Percentiles rank a stretch among this genome's conserved stretches.
phyloP scores from a whole-genome alignment of 2,329 filamentous ascomycete species.

The Colletotrichum caudatum region DNA sequence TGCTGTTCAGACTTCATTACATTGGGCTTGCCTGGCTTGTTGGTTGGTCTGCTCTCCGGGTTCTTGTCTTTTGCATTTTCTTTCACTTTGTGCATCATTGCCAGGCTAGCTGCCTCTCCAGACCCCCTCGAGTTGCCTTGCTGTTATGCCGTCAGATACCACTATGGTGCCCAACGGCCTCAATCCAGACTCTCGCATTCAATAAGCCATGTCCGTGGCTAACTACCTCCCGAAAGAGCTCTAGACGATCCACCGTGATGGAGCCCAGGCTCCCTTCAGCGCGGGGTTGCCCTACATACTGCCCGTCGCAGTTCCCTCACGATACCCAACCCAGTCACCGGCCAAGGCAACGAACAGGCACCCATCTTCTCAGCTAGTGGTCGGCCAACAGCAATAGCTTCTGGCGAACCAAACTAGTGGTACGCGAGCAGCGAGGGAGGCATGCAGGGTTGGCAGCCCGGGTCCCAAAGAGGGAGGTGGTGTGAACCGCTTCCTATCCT shows the following conservation, averaged over 20 bases:
- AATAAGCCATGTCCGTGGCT: background rate
- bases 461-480: conserved; percentile 4
- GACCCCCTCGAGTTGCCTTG: background rate
- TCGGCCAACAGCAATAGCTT: background rate
- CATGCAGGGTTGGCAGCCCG: background rate
- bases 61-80: background rate
- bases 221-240: conserved; percentile 1
- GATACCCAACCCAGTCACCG: conserved; percentile 23
- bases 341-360: conserved; percentile 18
- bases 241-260: conserved; percentile 7
- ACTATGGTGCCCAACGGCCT: background rate
- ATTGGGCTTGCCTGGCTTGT: background rate
- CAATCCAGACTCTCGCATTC: background rate
- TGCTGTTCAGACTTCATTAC: too few relatives aligned
- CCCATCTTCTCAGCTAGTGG: conserved; percentile 13
- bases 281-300: conserved; percentile 21
- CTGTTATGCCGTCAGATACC: background rate
- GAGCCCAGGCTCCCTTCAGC: conserved; percentile 1
- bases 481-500: conserved; percentile 16
- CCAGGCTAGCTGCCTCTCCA: background rate
- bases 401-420: conserved; percentile 6
- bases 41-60: background rate
- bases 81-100: background rate
- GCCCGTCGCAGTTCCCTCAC: background rate
- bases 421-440: conserved; percentile 14